Percentiles rank a stretch among this genome's conserved stretches.
Conservation (phyloP, 73 alveolate species). For the Paramecium biaurelia region DNA sequence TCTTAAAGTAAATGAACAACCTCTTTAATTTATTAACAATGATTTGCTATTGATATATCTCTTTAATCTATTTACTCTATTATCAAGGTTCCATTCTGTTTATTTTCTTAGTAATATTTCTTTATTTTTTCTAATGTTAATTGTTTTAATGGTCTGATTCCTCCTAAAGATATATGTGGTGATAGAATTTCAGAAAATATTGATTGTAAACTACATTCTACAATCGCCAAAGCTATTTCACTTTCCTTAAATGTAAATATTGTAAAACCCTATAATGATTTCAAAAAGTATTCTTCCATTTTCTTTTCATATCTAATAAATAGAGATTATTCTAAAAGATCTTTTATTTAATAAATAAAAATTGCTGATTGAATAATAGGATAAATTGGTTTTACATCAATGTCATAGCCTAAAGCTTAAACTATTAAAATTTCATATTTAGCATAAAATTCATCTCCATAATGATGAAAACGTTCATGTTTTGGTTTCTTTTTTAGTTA, state of each 20-base stretch:
- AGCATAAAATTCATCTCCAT: slow-evolving; percentile 27
- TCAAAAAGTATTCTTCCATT: background rate
- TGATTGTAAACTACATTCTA: background rate
- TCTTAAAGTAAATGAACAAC: background rate
- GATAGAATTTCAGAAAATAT: background rate
- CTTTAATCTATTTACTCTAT: background rate
- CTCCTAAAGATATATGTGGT: background rate
- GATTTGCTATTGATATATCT: background rate
- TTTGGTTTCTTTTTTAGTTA: background rate
- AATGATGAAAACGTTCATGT: background rate
- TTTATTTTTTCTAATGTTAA: background rate
- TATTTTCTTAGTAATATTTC: background rate
- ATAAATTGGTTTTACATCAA: background rate
- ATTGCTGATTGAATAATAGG: background rate
- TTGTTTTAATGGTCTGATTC: background rate
- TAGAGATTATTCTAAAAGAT: background rate
- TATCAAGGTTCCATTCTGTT: background rate
- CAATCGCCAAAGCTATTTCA: background rate
- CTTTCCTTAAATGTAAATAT: background rate
- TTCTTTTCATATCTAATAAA: background rate
- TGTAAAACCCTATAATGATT: background rate
- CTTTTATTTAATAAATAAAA: background rate
- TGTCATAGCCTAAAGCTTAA: background rate
- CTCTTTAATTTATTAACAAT: background rate
- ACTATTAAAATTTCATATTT: background rate